A percentile compares a stretch with the other conserved stretches of the same genome.
phyloP scores from a whole-genome alignment of 2,329 filamentous ascomycete genomes.

The Aspergillus sp. region DNA sequence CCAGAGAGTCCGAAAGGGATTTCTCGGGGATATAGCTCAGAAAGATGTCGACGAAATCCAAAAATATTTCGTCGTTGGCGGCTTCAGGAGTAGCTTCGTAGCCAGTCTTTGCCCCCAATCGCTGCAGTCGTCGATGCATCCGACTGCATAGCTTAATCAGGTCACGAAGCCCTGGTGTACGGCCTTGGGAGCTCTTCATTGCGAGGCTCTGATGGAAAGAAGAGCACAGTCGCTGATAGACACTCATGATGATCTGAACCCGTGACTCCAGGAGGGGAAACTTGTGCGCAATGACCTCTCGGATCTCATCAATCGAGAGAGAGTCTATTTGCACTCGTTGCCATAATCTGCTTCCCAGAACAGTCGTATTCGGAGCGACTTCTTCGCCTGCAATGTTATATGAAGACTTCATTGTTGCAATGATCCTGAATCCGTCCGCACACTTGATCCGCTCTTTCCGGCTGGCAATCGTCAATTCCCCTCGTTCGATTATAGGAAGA shows the following conservation, averaged over 20 bases:
- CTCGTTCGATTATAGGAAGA: constrained; percentile 84
- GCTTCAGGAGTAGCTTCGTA: constrained; percentile 70
- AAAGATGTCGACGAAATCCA: constrained; percentile 92
- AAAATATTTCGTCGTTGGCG: constrained; percentile 77
- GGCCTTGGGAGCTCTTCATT: constrained; percentile 41
- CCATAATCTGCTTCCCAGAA: constrained; percentile 88
- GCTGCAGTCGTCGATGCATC: constrained; percentile 63
- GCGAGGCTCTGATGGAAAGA: constrained; percentile 38
- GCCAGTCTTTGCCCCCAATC: constrained; percentile 59
- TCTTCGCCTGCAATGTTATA: constrained; percentile 65
- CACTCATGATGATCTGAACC: constrained; percentile 54
- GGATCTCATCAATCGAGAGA: constrained; percentile 67
- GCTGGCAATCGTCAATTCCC: constrained; percentile 86
- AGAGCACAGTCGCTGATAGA: constrained; percentile 48
- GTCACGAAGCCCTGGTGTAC: constrained; percentile 69
- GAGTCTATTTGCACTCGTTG: constrained; percentile 67
- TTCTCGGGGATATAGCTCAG: constrained; percentile 72
- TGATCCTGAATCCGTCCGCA: constrained; percentile 79
- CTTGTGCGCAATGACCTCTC: constrained; percentile 67
- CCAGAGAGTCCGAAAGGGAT: constrained; percentile 50
- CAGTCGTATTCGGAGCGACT: constrained; percentile 63
- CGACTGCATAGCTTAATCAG: constrained; percentile 88
- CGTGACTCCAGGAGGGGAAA: constrained; percentile 66
- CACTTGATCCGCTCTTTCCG: constrained; percentile 83
- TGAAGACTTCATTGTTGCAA: constrained; percentile 81